Percentiles rank a stretch among this genome's conserved stretches.
These are phyloP conservation scores for Cutaneotrichosporon mucoides DNA, from an alignment of 1,284 basidiomycete species.

Conservation along the genomic window DNA sequence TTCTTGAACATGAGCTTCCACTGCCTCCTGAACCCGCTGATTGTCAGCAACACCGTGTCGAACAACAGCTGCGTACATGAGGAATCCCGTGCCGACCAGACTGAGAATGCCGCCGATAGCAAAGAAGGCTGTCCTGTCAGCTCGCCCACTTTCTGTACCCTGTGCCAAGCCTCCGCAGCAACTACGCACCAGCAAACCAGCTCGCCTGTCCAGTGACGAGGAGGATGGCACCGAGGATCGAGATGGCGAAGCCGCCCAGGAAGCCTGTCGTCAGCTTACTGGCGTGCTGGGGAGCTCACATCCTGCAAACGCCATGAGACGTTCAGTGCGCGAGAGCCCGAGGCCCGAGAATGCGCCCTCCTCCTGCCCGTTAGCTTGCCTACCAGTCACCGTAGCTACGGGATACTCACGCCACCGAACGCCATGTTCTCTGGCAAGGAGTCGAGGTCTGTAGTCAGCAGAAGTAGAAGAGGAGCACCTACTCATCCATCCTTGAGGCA, in stretches of 20 bases:
- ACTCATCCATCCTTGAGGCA: conserved; percentile 34
- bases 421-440: not conserved
- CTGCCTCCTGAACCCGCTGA: conserved; percentile 67
- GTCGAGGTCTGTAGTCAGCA: conserved; percentile 18
- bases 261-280: conserved; percentile 49
- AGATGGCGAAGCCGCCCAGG: conserved; percentile 66
- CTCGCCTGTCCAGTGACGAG: conserved; percentile 66
- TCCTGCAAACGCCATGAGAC: conserved; percentile 75
- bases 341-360: conserved; percentile 78
- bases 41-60: not conserved
- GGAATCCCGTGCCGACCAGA: conserved; percentile 81
- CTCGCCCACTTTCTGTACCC: not conserved
- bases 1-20: conserved; percentile 89
- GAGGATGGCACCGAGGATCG: conserved; percentile 67
- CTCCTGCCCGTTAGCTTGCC: conserved; percentile 28
- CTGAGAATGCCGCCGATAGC: conserved; percentile 75
- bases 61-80: conserved; percentile 62
- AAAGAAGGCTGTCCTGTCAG: conserved; percentile 62
- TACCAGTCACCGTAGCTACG: too few species aligned
- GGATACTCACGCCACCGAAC: conserved; percentile 40
- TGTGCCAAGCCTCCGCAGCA: not conserved
- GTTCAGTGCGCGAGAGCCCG: conserved; percentile 68
- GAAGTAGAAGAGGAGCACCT: not conserved
- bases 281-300: conserved; percentile 53
- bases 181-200: conserved; percentile 69